Evolutionary conservation across 2,329 filamentous ascomycete genomes (phyloP).

Genomic region (Botrytis deweyae): DNA sequence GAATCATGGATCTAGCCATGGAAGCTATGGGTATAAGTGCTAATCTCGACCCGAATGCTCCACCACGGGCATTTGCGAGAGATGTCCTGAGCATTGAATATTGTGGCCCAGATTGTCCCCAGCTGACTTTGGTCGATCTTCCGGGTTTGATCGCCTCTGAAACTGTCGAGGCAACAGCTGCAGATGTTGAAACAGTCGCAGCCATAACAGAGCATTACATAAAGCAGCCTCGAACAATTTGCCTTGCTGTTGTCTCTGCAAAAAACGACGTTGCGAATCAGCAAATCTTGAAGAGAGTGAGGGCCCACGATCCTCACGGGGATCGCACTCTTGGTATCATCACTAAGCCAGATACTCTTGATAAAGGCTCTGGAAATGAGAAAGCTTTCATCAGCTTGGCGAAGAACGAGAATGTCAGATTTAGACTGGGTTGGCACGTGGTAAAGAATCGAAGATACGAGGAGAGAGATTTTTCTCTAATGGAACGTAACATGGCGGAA

Average conservation of each 20-base stretch:
- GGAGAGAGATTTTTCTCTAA: conserved; percentile 37
- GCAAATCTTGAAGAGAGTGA: conserved; percentile 42
- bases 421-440: conserved; percentile 51
- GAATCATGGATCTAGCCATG: conserved; percentile 36
- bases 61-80: conserved; percentile 29
- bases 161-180: conserved; percentile 32
- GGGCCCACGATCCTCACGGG: conserved; percentile 40
- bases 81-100: conserved; percentile 38
- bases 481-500: conserved; percentile 31
- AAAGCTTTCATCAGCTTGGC: conserved; percentile 41
- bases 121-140: conserved; percentile 40
- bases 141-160: conserved; percentile 38
- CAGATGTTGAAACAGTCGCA: conserved; percentile 35
- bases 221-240: conserved; percentile 45
- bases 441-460: conserved; percentile 47
- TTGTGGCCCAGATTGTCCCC: conserved; percentile 31
- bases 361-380: conserved; percentile 41
- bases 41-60: not conserved
- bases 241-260: conserved; percentile 48
- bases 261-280: conserved; percentile 46
- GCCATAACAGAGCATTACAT: conserved; percentile 44
- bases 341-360: conserved; percentile 47
- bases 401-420: conserved; percentile 43
- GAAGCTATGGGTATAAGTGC: conserved; percentile 31
- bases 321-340: conserved; percentile 47